Evolutionary conservation across 257 asterid species (phyloP), one percentile per base, ranked within the genome.

Genomic region (Scutellaria barbata): DNA sequence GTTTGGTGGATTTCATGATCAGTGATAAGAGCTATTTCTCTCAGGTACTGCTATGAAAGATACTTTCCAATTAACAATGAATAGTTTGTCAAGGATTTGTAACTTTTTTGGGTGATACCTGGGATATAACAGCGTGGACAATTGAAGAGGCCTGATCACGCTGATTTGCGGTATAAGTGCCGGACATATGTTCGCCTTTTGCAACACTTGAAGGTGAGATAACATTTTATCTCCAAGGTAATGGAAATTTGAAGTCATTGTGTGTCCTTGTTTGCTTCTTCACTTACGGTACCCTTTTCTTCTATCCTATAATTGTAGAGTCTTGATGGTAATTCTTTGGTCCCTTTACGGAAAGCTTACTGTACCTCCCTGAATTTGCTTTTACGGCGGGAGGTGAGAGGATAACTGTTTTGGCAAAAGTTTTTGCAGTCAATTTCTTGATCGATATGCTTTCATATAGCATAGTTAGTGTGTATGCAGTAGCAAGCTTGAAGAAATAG

Each of bases 151-250:
- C 99, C 97, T 16, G 99, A 92, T 76, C 99, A 95, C 69, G 96
- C 98, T 69, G 99, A 95, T 75, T 82, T 95, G 68, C 90, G 99
- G 63, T 95, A 81, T 76, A 95, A 92, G 82, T 88, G 99, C 81
- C 84, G 97, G 87, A 95, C 93, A 79, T 95, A 95, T 87, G 98
- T 97, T 80, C 97, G 99, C 76, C 95, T 95, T 77, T 66, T 95
- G 85, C 99, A 95, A 78, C 99, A 95, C 79, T 81, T 95, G 79
- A 89, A 89, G 92, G 99, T 95, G 67, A 74, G 82, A 61, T 75
- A 68, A 74, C 42, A 63, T 45, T 18, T 22, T 22, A 22, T 22
- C 25, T 54, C 41, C 30, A 35, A 14, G 40, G 46, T 25, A 53
- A 51, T 69, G 41, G 35, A 76, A 63, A 57, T 70, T 64, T 64